Evolutionary conservation across 306 rosid genomes (phyloP).

Genomic region (Rubus idaeus): DNA sequence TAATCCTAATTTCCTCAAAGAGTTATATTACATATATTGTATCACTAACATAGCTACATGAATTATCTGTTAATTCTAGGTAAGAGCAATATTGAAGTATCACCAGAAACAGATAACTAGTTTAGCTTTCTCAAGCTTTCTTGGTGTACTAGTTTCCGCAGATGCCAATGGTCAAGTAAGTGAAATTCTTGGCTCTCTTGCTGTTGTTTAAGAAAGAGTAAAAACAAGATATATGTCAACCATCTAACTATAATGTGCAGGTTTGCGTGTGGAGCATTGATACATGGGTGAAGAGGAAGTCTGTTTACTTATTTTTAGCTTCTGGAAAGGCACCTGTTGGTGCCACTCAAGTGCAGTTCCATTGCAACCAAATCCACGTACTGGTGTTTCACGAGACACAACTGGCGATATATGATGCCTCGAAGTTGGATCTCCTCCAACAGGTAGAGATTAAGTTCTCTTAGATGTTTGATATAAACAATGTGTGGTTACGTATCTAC

Average conservation of each 20-base stretch:
- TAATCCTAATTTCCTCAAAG: neutral
- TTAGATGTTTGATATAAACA: slow-evolving; percentile 3
- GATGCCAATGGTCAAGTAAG: slow-evolving; percentile 88
- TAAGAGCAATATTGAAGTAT: slow-evolving; percentile 76
- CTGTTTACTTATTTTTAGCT: slow-evolving; percentile 57
- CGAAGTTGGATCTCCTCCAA: slow-evolving; percentile 77
- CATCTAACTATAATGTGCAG: slow-evolving; percentile 42
- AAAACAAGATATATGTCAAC: neutral
- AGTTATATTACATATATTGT: neutral
- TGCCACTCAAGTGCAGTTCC: slow-evolving; percentile 82
- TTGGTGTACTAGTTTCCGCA: slow-evolving; percentile 74
- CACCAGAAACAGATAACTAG: slow-evolving; percentile 81
- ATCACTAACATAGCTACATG: slow-evolving; percentile 21
- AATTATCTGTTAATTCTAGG: slow-evolving; percentile 38
- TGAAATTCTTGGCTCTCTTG: slow-evolving; percentile 16
- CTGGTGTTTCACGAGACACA: slow-evolving; percentile 82
- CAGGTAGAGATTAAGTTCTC: slow-evolving; percentile 52
- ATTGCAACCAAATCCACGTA: slow-evolving; percentile 66
- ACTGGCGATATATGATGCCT: slow-evolving; percentile 83
- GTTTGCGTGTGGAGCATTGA: slow-evolving; percentile 86
- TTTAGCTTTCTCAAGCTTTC: slow-evolving; percentile 76
- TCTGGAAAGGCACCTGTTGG: slow-evolving; percentile 71
- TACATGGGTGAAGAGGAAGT: slow-evolving; percentile 92
- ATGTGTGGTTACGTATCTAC: neutral
- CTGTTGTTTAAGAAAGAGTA: neutral